Conservation (phyloP, 306 rosid species). For the Cucurbita pepo region DNA sequence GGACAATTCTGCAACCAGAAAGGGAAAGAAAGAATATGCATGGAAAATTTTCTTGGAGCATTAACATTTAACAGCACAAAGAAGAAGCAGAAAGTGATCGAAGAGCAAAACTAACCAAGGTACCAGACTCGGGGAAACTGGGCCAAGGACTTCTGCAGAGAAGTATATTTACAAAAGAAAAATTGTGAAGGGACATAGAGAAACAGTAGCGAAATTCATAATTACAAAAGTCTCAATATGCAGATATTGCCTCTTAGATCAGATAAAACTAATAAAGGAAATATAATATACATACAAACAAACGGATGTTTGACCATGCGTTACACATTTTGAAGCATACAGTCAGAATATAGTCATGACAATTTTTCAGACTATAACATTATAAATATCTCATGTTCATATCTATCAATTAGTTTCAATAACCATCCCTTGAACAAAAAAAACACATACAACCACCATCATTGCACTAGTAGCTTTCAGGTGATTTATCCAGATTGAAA, state of each 20-base stretch:
- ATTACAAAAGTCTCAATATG: background rate
- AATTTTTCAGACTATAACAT: background rate
- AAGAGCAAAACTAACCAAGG: constrained; percentile 33
- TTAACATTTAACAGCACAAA: background rate
- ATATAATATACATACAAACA: background rate
- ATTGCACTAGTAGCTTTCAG: background rate
- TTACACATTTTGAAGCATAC: background rate
- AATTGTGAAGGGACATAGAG: background rate
- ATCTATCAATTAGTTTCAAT: background rate
- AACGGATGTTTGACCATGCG: background rate
- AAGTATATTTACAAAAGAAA: background rate
- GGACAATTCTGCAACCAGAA: constrained; percentile 25
- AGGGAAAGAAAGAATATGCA: background rate
- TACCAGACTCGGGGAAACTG: constrained; percentile 33
- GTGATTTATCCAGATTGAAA: background rate
- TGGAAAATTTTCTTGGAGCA: background rate
- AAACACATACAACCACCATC: background rate
- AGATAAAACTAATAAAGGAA: background rate
- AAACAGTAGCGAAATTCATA: background rate
- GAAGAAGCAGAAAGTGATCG: background rate
- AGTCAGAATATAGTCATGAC: background rate
- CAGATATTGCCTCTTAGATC: background rate
- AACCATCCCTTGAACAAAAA: background rate
- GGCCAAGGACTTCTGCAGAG: constrained; percentile 55
- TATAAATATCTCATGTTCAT: background rate